A percentile compares a stretch with the other conserved stretches of the same genome.
phyloP scores from a whole-genome alignment of 2,329 filamentous ascomycete species.

The Verruconis gallopava region DNA sequence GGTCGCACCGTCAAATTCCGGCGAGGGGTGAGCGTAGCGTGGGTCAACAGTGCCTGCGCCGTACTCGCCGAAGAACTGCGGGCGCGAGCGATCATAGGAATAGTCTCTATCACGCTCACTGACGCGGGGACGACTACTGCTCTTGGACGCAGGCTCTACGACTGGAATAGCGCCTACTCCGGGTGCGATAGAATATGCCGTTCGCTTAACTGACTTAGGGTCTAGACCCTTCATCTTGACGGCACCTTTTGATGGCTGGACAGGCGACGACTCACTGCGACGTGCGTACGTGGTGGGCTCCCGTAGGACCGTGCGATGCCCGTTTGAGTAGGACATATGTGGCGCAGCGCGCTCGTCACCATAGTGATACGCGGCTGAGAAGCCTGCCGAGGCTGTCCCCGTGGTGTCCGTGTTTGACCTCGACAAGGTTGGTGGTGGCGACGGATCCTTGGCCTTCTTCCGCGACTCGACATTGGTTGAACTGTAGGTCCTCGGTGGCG shows the following conservation, averaged over 20 bases:
- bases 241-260: conserved; percentile 4
- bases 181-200: conserved; percentile 1
- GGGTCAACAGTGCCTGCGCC: background rate
- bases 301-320: background rate
- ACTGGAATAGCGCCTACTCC: conserved; percentile 1
- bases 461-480: background rate
- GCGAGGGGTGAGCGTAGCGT: background rate
- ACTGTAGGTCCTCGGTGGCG: conserved; percentile 4
- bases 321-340: background rate
- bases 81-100: background rate
- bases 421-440: conserved; percentile 4
- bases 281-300: background rate
- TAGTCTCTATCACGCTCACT: conserved; percentile 6
- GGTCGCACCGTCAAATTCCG: background rate
- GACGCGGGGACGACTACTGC: background rate
- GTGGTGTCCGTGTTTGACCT: conserved; percentile 2
- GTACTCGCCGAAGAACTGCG: conserved; percentile 6
- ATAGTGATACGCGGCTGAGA: conserved; percentile 5
- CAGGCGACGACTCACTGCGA: conserved; percentile 5
- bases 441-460: background rate
- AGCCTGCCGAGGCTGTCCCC: conserved; percentile 5
- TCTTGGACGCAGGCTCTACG: background rate
- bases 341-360: conserved; percentile 2
- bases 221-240: conserved; percentile 8
- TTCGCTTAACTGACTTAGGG: background rate